Evolutionary conservation across 2,329 filamentous ascomycete species (phyloP), one percentile per base, ranked within the genome.

Genomic region (Penicillium concentricum): DNA sequence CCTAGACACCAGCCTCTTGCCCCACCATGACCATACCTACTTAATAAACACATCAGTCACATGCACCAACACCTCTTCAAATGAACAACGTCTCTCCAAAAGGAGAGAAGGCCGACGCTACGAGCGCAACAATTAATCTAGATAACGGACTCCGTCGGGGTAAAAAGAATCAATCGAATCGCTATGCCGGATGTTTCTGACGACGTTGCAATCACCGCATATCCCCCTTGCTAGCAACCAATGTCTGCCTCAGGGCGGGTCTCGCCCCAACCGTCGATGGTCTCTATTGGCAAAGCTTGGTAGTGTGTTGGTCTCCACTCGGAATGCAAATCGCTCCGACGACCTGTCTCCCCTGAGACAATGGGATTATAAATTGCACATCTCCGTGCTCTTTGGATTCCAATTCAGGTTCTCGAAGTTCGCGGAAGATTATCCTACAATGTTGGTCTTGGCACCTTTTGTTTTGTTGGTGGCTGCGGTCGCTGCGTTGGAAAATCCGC

Each of bases 401-500:
- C 5, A n/a, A 24, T 0, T 10, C 13, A 13, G 30, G 15, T 46
- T 32, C 12, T 45, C 7, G 13, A 44, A 15, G n/a, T 13, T 34
- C 1, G 41, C 9, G 41, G 43, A 46, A 20, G 18, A 49, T 49
- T 16, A 26, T 45, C 5, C 16, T 35, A 53, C 5, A 9, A 63
- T 63, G 61, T 42, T 42, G 16, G 16, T 61, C 18, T 55, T 53
- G 30, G 44, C 32, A 16, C 22, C 53, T 4, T 28, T 64, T 42
- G 50, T 35, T 16, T 18, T 59, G 1, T 42, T 65, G 0, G 42
- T 61, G 26, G 45, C 48, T 3, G 50, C 55, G 13, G 61, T 44
- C 28, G 46, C 46, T 30, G 58, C 61, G 12, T 37, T 69, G 34
- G 49, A 64, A 18, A 69, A 20, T 20, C 67, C 64, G 9, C 66